A percentile compares a stretch with the other conserved stretches of the same genome.
These are phyloP conservation scores for Nakazawaea ishiwadae DNA, from an alignment of 805 yeast genomes.

Conservation along the genomic window DNA sequence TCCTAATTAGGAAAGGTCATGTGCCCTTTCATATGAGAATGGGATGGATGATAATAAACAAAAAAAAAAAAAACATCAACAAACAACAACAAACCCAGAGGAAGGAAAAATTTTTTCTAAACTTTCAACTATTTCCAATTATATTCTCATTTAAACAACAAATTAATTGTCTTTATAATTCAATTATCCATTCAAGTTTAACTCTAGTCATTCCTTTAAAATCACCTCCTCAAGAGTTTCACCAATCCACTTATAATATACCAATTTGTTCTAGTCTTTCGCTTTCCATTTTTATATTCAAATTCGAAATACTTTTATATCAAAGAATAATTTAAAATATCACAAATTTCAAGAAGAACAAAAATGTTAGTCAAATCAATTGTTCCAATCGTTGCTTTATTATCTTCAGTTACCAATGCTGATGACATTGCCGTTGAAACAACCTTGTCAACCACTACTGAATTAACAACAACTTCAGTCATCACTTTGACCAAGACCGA, in stretches of 20 bases:
- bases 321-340: not conserved
- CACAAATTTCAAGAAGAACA: not conserved
- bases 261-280: no score
- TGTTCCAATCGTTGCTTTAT: slow-evolving; percentile 18
- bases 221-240: not conserved
- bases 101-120: not conserved
- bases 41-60: no score
- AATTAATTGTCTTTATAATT: not conserved
- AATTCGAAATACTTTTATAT: not conserved
- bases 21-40: no score
- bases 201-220: slow-evolving; percentile 12
- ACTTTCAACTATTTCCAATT: not conserved
- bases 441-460: slow-evolving; percentile 11
- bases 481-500: slow-evolving; percentile 42
- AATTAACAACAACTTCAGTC: slow-evolving; percentile 33
- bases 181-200: slow-evolving; percentile 5
- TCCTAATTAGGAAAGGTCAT: no score
- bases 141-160: not conserved
- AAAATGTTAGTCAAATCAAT: slow-evolving; percentile 24
- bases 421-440: slow-evolving; percentile 17
- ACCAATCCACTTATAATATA: not conserved
- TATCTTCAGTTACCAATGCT: slow-evolving; percentile 22
- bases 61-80: no score
- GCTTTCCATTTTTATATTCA: no score
- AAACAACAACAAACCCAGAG: no score